Percentiles rank a stretch among this genome's conserved stretches.
Evolutionary conservation across 495 filamentous ascomycete species (phyloP).

Genomic region (Massariosphaeria phaeospora): DNA sequence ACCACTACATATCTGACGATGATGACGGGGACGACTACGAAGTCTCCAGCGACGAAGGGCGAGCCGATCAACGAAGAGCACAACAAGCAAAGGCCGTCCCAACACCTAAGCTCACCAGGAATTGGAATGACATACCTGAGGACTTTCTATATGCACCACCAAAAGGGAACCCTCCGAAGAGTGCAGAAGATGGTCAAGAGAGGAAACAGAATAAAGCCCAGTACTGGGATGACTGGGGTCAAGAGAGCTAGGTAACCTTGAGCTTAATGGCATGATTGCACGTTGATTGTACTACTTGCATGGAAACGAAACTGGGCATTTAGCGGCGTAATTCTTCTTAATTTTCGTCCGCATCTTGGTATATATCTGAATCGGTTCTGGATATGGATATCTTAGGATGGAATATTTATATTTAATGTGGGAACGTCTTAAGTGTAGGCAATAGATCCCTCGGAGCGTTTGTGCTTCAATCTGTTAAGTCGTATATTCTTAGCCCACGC

Average conservation of each 20-base stretch:
- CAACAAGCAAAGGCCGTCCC: constrained; percentile 18
- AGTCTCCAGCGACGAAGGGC: constrained; percentile 33
- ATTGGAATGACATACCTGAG: constrained; percentile 41
- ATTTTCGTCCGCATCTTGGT: too few relatives aligned
- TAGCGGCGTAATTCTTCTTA: too few relatives aligned
- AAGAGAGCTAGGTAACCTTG: constrained; percentile 3
- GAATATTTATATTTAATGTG: too few relatives aligned
- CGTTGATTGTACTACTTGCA: background rate
- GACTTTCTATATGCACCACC: constrained; percentile 33
- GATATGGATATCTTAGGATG: too few relatives aligned
- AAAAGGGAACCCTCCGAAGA: constrained; percentile 9
- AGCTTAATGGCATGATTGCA: background rate
- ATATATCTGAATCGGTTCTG: too few relatives aligned
- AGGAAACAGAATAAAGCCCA: constrained; percentile 8
- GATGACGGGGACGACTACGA: constrained; percentile 35
- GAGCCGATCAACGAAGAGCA: constrained; percentile 14
- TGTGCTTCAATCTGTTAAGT: too few relatives aligned
- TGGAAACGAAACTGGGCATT: too few relatives aligned
- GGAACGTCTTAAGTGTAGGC: too few relatives aligned
- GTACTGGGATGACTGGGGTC: constrained; percentile 30
- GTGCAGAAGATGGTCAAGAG: constrained; percentile 4
- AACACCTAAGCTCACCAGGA: constrained; percentile 16
- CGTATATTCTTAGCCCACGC: too few relatives aligned
- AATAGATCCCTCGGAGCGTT: too few relatives aligned
- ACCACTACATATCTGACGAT: constrained; percentile 27